These are phyloP conservation scores for Citrus reticulata DNA, from an alignment of 345 rosid species.

Conservation along the genomic window DNA sequence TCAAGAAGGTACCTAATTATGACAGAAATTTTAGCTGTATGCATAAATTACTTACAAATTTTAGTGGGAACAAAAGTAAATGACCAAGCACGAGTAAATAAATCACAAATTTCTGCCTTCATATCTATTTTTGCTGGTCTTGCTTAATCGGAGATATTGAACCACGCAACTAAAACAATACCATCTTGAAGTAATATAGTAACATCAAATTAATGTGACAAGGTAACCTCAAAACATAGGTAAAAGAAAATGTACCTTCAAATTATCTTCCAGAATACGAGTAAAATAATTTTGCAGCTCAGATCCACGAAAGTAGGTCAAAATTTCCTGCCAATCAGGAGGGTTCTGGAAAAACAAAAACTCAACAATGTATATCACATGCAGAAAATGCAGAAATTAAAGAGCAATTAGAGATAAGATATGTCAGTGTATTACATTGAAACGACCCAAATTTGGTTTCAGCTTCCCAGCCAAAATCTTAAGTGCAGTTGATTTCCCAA, in stretches of 20 bases:
- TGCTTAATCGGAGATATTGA: neutral
- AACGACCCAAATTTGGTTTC: slow-evolving; percentile 96
- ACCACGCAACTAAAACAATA: neutral
- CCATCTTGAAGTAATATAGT: neutral
- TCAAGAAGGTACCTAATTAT: neutral
- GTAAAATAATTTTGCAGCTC: slow-evolving; percentile 97
- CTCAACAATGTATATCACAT: neutral
- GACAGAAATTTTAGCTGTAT: neutral
- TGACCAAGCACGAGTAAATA: neutral
- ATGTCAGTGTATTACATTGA: slow-evolving; percentile 43
- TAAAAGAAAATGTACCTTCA: slow-evolving; percentile 54
- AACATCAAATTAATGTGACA: neutral
- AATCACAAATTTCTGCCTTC: neutral
- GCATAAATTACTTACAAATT: neutral
- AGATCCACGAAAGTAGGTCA: slow-evolving; percentile 96
- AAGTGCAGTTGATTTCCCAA: slow-evolving; percentile 96
- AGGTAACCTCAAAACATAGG: neutral
- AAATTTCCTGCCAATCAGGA: slow-evolving; percentile 99
- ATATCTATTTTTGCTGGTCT: neutral
- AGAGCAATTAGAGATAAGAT: slow-evolving; percentile 11
- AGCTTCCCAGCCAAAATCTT: slow-evolving; percentile 93
- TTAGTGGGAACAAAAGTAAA: neutral
- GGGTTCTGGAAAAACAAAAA: slow-evolving; percentile 61
- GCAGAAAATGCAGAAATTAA: neutral
- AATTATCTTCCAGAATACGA: slow-evolving; percentile 88